Evolutionary conservation across 441 rosid genomes (phyloP), one percentile per base, ranked within the genome.

Genomic region (Aquilaria agallochum): DNA sequence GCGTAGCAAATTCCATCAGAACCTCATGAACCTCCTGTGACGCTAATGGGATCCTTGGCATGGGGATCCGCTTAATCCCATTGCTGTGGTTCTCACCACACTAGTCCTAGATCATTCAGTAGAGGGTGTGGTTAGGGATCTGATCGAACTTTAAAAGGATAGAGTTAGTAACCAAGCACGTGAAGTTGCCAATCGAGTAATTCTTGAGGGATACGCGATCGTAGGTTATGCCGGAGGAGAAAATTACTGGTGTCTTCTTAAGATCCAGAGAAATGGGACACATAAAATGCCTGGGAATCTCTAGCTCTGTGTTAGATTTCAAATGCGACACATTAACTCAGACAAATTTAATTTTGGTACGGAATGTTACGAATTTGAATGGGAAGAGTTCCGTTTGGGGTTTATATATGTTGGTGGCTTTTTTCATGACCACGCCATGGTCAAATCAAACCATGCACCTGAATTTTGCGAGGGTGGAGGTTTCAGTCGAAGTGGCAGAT

Each of bases 101-200:
- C 91, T 88, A 85, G 11, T 80, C 82, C 50, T 85, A 88, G 40
- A 83, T 82, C 88, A 80, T 75, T 61, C 59, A 64, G 58, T 84
- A 61, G 10, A 82, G 80, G 1, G 72, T 31, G 11, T 85, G 91
- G 33, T 85, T 85, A 0, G 86, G 91, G 5, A 77, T 71, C 59
- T 50, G 81, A 60, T 85, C 91, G 15, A 82, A 80, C 55, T 56
- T 80, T 31, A 2, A 27, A 0, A 85, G 78, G 1, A 62, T 31
- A 60, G 63, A 72, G 55, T 72, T 75, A 0, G 88, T 75, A 0
- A 77, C 79, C 0, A 88, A 84, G 68, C 90, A 85, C 2, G 77
- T 76, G 36, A 85, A 78, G 65, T 78, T 85, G 10, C 88, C 88
- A 5, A 0, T 72, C 61, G 5, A 82, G 82, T 85, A 85, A 85